A percentile compares a stretch with the other conserved stretches of the same genome.
Conservation (phyloP, 192 early-diverging fungal genomes). For the Dissophora ornata region DNA sequence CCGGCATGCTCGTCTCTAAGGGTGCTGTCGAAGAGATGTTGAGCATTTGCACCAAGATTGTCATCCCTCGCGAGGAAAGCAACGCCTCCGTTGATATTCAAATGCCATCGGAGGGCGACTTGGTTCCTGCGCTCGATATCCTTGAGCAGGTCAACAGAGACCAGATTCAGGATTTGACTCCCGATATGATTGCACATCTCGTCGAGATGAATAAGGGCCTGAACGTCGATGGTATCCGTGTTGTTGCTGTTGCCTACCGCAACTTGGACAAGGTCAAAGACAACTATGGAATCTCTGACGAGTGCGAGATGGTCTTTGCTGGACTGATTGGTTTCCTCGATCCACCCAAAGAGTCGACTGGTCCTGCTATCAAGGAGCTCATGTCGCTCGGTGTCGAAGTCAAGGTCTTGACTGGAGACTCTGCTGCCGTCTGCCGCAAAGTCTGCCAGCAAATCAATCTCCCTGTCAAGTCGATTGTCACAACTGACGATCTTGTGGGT, state of each 20-base stretch:
- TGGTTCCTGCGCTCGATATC: slow-evolving; percentile 1
- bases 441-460: slow-evolving; percentile 62
- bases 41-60: slow-evolving; percentile 51
- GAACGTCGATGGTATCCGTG: slow-evolving; percentile 57
- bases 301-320: slow-evolving; percentile 56
- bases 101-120: neutral
- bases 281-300: slow-evolving; percentile 43
- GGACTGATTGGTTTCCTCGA: slow-evolving; percentile 63
- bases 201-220: slow-evolving; percentile 41
- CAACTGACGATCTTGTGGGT: slow-evolving; percentile 51
- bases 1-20: slow-evolving; percentile 53
- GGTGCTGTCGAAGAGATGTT: slow-evolving; percentile 63
- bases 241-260: slow-evolving; percentile 61
- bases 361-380: slow-evolving; percentile 57
- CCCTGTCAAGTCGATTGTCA: slow-evolving; percentile 50
- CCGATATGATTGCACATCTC: slow-evolving; percentile 25
- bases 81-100: slow-evolving; percentile 16
- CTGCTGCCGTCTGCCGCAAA: slow-evolving; percentile 58
- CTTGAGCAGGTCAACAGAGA: neutral
- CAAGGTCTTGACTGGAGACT: slow-evolving; percentile 67
- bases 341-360: slow-evolving; percentile 59
- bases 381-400: slow-evolving; percentile 52
- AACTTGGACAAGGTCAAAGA: slow-evolving; percentile 21
- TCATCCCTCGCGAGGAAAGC: slow-evolving; percentile 14
- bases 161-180: slow-evolving; percentile 19